Evolutionary conservation across 2,329 filamentous ascomycete genomes (phyloP).

Genomic region (Aspergillus fumigatiaffinis): DNA sequence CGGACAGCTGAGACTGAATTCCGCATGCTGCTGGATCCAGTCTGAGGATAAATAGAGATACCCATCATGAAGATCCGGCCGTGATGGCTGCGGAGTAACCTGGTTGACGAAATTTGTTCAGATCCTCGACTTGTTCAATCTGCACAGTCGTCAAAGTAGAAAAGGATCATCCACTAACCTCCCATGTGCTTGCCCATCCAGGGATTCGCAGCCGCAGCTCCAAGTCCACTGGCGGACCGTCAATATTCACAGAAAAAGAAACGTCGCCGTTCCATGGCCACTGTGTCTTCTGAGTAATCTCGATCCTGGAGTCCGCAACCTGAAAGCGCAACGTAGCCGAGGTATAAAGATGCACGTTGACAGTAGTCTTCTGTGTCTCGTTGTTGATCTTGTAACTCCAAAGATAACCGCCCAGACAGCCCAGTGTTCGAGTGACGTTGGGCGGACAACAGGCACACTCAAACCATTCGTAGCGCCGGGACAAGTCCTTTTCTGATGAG

Average conservation of each 20-base stretch:
- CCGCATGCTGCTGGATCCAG: conserved; percentile 24
- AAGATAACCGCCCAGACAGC: conserved; percentile 43
- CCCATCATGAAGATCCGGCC: conserved; percentile 39
- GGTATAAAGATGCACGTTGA: conserved; percentile 57
- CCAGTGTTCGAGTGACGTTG: conserved; percentile 55
- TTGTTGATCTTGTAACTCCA: conserved; percentile 50
- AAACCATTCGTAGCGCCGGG: conserved; percentile 55
- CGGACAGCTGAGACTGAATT: conserved; percentile 37
- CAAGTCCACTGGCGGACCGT: conserved; percentile 6
- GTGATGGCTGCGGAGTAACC: conserved; percentile 26
- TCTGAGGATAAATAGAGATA: conserved; percentile 48
- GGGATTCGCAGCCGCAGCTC: conserved; percentile 53
- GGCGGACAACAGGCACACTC: conserved; percentile 59
- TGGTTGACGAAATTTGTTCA: conserved; percentile 11
- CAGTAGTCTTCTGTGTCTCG: conserved; percentile 25
- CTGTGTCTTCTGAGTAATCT: conserved; percentile 47
- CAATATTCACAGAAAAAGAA: conserved; percentile 40
- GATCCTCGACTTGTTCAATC: neutral
- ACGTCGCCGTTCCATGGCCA: conserved; percentile 58
- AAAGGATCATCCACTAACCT: conserved; percentile 1
- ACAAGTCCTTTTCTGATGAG: conserved; percentile 49
- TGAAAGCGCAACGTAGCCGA: conserved; percentile 40
- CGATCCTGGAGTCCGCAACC: conserved; percentile 31
- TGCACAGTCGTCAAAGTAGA: neutral
- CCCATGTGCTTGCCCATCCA: conserved; percentile 38